Conservation (phyloP, 345 rosid species). For the Cardamine occulta region DNA sequence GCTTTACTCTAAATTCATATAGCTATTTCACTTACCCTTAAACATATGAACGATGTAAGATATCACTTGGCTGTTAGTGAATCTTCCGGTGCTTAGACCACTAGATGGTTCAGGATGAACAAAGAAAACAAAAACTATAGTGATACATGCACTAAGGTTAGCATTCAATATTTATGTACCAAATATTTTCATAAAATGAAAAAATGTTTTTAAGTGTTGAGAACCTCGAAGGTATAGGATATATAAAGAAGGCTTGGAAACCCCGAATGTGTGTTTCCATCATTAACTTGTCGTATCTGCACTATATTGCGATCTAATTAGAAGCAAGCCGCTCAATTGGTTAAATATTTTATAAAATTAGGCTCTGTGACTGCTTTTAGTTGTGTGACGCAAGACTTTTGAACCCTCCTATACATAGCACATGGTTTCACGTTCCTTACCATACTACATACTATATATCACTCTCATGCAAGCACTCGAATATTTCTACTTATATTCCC, state of each 20-base stretch:
- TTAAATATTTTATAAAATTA: neutral
- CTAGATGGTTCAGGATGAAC: neutral
- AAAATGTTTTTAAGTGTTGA: neutral
- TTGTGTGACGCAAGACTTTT: conserved; percentile 13
- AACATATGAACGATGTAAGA: neutral
- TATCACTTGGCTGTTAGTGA: conserved; percentile 3
- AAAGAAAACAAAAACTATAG: neutral
- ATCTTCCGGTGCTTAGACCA: conserved; percentile 4
- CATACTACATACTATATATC: conserved; percentile 1
- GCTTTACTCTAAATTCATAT: conserved; percentile 3
- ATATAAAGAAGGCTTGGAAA: conserved; percentile 11
- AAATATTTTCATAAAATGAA: neutral
- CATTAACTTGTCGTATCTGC: conserved; percentile 2
- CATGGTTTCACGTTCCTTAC: conserved; percentile 24
- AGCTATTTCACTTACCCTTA: neutral
- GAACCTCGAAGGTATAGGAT: neutral
- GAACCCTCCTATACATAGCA: conserved; percentile 9
- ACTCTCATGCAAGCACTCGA: conserved; percentile 16
- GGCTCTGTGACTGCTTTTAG: neutral
- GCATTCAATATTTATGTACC: neutral
- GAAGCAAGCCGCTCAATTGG: conserved; percentile 14
- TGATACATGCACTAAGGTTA: neutral
- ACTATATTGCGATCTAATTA: conserved; percentile 8
- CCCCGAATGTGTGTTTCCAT: conserved; percentile 5
- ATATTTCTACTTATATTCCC: neutral